A percentile compares a stretch with the other conserved stretches of the same genome.
These are phyloP conservation scores for Rhizophora mangle DNA, from an alignment of 345 rosid genomes.

Conservation along the genomic window DNA sequence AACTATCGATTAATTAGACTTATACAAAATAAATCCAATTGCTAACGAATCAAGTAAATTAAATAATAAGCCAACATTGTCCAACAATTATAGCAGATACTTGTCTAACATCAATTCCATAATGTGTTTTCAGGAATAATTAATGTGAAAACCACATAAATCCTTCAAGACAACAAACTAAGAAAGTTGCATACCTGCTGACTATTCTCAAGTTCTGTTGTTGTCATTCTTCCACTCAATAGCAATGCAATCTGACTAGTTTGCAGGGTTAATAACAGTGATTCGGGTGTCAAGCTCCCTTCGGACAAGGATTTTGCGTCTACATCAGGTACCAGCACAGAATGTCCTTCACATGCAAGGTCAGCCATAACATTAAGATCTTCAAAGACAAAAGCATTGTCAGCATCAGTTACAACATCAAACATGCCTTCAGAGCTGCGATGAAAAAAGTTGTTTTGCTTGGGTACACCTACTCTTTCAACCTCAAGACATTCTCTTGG, in stretches of 20 bases:
- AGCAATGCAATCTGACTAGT: slow-evolving; percentile 77
- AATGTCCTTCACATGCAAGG: slow-evolving; percentile 41
- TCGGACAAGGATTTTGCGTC: slow-evolving; percentile 51
- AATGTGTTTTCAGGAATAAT: slow-evolving; percentile 5
- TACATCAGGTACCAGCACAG: slow-evolving; percentile 30
- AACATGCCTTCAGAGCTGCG: slow-evolving; percentile 57
- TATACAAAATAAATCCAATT: too few species aligned
- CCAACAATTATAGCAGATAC: not conserved
- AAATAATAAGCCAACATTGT: not conserved
- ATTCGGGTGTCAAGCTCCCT: slow-evolving; percentile 90
- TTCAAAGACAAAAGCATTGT: slow-evolving; percentile 47
- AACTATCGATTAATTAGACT: too few species aligned
- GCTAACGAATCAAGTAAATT: too few species aligned
- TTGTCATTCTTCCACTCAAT: slow-evolving; percentile 61
- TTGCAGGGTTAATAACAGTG: slow-evolving; percentile 73
- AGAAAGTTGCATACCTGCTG: slow-evolving; percentile 58
- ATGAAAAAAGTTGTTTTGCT: slow-evolving; percentile 32
- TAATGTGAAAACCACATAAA: not conserved
- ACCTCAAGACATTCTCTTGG: slow-evolving; percentile 48
- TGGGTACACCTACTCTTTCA: slow-evolving; percentile 39
- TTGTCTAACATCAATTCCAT: not conserved
- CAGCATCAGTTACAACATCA: slow-evolving; percentile 55
- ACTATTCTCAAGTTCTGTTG: slow-evolving; percentile 75
- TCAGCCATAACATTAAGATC: slow-evolving; percentile 44
- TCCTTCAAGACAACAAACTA: slow-evolving; percentile 2